Conservation (phyloP, 2,329 filamentous ascomycete species). For the Colletotrichum spinosum region DNA sequence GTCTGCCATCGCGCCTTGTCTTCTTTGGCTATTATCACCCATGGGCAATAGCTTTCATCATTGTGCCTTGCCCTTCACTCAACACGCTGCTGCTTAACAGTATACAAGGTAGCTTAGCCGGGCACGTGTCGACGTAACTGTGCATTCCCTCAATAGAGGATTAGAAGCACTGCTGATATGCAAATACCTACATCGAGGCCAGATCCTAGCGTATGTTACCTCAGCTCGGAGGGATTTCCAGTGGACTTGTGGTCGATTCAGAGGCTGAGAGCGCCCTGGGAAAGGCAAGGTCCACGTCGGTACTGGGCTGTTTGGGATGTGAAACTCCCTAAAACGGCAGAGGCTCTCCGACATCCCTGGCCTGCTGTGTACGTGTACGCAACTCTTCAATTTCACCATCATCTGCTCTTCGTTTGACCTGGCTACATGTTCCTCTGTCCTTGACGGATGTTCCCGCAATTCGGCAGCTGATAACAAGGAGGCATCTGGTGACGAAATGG, state of each 20-base stretch:
- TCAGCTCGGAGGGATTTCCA: slow-evolving; percentile 19
- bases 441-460: slow-evolving; percentile 17
- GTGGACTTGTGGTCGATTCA: slow-evolving; percentile 21
- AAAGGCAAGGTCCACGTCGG: slow-evolving; percentile 21
- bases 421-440: not conserved
- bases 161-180: too few relatives aligned
- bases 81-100: too few relatives aligned
- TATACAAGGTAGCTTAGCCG: too few relatives aligned
- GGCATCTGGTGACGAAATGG: slow-evolving; percentile 27
- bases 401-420: slow-evolving; percentile 4
- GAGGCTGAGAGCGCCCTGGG: slow-evolving; percentile 8
- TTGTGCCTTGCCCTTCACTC: too few relatives aligned
- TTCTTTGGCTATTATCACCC: too few relatives aligned
- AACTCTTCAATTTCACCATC: slow-evolving; percentile 14
- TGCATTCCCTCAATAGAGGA: too few relatives aligned
- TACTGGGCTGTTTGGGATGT: slow-evolving; percentile 37
- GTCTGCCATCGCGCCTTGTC: too few relatives aligned
- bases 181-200: too few relatives aligned
- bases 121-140: too few relatives aligned
- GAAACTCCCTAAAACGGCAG: slow-evolving; percentile 36
- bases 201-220: slow-evolving; percentile 1
- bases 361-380: not conserved
- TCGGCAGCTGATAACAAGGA: slow-evolving; percentile 1
- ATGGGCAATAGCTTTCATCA: too few relatives aligned
- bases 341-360: slow-evolving; percentile 20